Evolutionary conservation across 495 filamentous ascomycete genomes (phyloP), one percentile per base, ranked within the genome.

Genomic region (Cercophora sp.): DNA sequence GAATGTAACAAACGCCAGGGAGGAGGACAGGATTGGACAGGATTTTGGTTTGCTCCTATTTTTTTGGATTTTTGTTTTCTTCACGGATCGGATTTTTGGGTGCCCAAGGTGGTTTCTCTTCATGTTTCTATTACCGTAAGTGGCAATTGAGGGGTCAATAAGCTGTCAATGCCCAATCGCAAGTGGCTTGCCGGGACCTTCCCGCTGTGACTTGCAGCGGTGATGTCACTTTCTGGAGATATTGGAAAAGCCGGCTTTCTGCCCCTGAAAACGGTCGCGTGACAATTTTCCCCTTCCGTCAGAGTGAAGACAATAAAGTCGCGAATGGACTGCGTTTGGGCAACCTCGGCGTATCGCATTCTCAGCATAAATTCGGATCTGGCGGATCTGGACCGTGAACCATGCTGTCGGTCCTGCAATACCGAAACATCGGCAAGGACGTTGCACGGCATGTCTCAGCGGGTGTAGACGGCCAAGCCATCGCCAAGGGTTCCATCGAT

Each of bases 361-460:
- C 8, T 48, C n/a, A n/a, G n/a, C 31, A 8, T 19, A 13, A 34
- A 19, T 35, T 9, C 16, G n/a, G n/a, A n/a, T n/a, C n/a, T n/a
- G n/a, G n/a, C n/a, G n/a, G 45, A 23, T 37, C 46, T 18, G 11
- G 29, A 48, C 32, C 32, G 31, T 22, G 46, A 36, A 51, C 48
- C 16, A 51, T 51, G 48, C 15, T 40, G 32, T 51, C 48, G 34
- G 35, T 51, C 1, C 35, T 51, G 15, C 48, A 51, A 41, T 51
- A 51, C 11, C 34, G 48, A 41, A 51, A 51, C 24, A 39, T 51
- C 48, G 48, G 48, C 48, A 51, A 41, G 16, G 35, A 41, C n/a
- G 48, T 51, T 24, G 48, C 48, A 41, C 34, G 25, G 23, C 48
- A 51, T 24, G 34, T 40, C 48, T 51, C 48, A 27, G 48, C 48